Conservation (phyloP, 148 eudicot genomes). For the Polygonum maritimum region DNA sequence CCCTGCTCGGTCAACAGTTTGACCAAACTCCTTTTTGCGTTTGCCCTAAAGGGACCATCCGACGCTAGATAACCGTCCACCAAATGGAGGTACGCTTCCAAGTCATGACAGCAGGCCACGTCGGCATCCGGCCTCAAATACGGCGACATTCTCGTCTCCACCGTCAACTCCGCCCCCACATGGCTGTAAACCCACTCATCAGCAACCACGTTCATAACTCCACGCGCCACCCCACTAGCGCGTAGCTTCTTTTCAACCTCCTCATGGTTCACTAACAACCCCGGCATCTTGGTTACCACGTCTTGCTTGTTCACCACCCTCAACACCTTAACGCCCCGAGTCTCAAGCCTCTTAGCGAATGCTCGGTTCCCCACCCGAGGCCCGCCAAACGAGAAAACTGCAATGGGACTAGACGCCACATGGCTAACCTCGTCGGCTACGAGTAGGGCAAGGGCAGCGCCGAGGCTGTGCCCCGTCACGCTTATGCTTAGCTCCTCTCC, state of each 20-base stretch:
- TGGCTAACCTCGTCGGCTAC: constrained; percentile 63
- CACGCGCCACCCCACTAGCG: constrained; percentile 14
- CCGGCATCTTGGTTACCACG: constrained; percentile 69
- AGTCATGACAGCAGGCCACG: constrained; percentile 82
- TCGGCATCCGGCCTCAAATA: constrained; percentile 68
- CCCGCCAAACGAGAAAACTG: constrained; percentile 85
- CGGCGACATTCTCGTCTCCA: constrained; percentile 78
- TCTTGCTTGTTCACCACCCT: constrained; percentile 79
- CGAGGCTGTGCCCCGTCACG: constrained; percentile 85
- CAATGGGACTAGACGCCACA: constrained; percentile 41
- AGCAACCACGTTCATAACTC: constrained; percentile 31
- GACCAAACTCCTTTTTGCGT: constrained; percentile 77
- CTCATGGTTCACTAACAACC: constrained; percentile 61
- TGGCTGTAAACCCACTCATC: constrained; percentile 74
- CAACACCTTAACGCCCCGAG: constrained; percentile 50
- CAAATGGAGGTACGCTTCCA: constrained; percentile 79
- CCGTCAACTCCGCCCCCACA: constrained; percentile 55
- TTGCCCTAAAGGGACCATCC: constrained; percentile 57
- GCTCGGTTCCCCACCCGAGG: constrained; percentile 78
- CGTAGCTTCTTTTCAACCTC: constrained; percentile 44
- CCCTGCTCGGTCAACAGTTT: constrained; percentile 63
- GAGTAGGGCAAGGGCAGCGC: constrained; percentile 74
- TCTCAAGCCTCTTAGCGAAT: constrained; percentile 32
- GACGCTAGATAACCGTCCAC: constrained; percentile 68
- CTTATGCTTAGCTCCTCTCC: constrained; percentile 74